These are phyloP conservation scores for Myrmaecium sp. DNA, from an alignment of 2,329 filamentous ascomycete species.

Conservation along the genomic window DNA sequence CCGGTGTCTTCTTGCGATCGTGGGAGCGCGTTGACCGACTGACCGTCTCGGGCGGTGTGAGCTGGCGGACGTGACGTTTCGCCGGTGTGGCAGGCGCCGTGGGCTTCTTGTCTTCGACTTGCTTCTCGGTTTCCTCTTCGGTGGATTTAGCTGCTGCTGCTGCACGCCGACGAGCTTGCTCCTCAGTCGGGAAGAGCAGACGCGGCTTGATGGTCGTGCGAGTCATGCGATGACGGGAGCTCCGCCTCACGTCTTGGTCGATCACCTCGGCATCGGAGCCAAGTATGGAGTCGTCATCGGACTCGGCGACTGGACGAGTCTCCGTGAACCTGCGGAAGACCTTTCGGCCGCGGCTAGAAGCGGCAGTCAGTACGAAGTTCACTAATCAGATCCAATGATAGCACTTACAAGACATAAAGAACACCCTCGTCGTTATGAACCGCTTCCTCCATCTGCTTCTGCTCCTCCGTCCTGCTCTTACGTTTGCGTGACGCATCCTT, in stretches of 20 bases:
- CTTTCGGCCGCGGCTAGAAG: conserved; percentile 70
- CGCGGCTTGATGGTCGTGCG: conserved; percentile 56
- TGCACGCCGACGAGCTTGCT: conserved; percentile 25
- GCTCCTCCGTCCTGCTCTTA: conserved; percentile 37
- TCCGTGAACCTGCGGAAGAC: conserved; percentile 50
- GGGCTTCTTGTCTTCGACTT: conserved; percentile 25
- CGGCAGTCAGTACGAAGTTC: conserved; percentile 10
- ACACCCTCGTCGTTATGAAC: conserved; percentile 53
- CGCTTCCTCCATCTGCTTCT: conserved; percentile 44
- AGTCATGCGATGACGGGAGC: conserved; percentile 35
- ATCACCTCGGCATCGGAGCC: not conserved
- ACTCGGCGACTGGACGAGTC: not conserved
- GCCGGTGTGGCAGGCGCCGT: conserved; percentile 1
- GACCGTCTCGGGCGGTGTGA: conserved; percentile 41
- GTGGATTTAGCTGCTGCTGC: conserved; percentile 26
- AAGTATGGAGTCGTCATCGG: conserved; percentile 3
- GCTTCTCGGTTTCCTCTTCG: conserved; percentile 42
- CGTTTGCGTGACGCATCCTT: conserved; percentile 35
- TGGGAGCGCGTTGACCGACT: conserved; percentile 40
- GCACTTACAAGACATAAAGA: conserved; percentile 62
- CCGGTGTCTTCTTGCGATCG: conserved; percentile 31
- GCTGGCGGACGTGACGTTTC: conserved; percentile 12
- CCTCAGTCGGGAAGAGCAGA: conserved; percentile 47
- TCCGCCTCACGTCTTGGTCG: too few relatives aligned
- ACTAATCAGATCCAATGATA: not conserved